A percentile compares a stretch with the other conserved stretches of the same genome.
Conservation (phyloP, 129 eudicot species). For the Artemisia annua region DNA sequence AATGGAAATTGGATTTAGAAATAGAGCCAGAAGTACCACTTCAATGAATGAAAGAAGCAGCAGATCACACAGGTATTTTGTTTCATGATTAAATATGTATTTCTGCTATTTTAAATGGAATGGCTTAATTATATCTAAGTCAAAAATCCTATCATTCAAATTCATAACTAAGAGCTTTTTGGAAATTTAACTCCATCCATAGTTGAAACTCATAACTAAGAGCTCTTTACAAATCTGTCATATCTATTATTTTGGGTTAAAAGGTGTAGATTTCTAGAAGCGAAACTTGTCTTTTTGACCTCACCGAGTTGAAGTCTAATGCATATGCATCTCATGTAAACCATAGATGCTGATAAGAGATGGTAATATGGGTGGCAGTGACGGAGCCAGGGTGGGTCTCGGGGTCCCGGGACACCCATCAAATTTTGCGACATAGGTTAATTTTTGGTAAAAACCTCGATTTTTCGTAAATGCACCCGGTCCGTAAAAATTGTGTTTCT, state of each 20-base stretch:
- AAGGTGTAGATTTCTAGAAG: too few relatives aligned
- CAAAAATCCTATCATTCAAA: not conserved
- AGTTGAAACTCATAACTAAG: not conserved
- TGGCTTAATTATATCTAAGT: not conserved
- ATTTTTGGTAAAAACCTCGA: too few relatives aligned
- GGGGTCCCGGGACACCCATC: too few relatives aligned
- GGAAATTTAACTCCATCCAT: not conserved
- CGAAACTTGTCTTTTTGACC: not conserved
- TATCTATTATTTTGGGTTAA: too few relatives aligned
- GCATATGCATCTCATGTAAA: too few relatives aligned
- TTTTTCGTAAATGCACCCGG: too few relatives aligned
- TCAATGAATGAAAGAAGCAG: conserved; percentile 87
- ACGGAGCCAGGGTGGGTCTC: too few relatives aligned
- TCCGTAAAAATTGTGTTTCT: too few relatives aligned
- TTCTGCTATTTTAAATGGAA: not conserved
- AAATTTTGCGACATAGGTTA: too few relatives aligned
- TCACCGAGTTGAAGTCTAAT: not conserved
- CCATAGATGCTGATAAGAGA: not conserved
- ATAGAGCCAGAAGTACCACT: conserved; percentile 68
- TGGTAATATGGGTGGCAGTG: not conserved
- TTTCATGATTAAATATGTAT: not conserved
- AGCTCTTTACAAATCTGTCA: not conserved
- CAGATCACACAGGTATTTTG: conserved; percentile 85
- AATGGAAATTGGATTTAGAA: conserved; percentile 73
- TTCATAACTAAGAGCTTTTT: not conserved